phyloP scores from a whole-genome alignment of 495 filamentous ascomycete species.

The Lepidopterella palustris region DNA sequence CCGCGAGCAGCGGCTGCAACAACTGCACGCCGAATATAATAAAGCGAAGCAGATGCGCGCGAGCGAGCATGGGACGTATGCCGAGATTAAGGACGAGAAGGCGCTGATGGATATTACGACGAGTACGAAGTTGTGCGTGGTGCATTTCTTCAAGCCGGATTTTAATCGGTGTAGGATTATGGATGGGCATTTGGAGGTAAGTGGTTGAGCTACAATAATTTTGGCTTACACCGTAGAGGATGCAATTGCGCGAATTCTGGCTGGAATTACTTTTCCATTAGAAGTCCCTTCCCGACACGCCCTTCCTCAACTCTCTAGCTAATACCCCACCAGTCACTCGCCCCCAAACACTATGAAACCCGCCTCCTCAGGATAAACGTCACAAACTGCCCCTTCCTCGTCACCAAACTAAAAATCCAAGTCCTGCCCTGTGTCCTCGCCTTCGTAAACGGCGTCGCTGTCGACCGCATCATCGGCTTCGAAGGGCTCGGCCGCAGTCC shows the following conservation, averaged over 20 bases:
- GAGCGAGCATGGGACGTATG: slow-evolving; percentile 45
- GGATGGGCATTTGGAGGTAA: slow-evolving; percentile 54
- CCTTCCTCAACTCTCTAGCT: too few species aligned
- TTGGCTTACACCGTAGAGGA: too few species aligned
- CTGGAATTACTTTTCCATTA: too few species aligned
- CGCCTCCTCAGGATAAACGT: slow-evolving; percentile 64
- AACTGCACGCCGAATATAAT: slow-evolving; percentile 59
- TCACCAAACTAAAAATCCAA: slow-evolving; percentile 60
- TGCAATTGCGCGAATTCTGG: too few species aligned
- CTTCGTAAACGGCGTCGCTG: slow-evolving; percentile 60
- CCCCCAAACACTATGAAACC: slow-evolving; percentile 59
- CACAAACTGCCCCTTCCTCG: slow-evolving; percentile 65
- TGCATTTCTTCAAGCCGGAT: slow-evolving; percentile 72
- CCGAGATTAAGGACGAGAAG: slow-evolving; percentile 58
- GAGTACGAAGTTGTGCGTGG: slow-evolving; percentile 53
- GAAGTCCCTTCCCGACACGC: too few species aligned
- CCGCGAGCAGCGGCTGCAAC: slow-evolving; percentile 63
- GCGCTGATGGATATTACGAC: slow-evolving; percentile 64
- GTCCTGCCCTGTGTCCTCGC: slow-evolving; percentile 71
- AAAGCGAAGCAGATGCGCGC: slow-evolving; percentile 39
- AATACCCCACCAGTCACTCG: slow-evolving; percentile 42
- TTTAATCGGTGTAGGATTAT: slow-evolving; percentile 67
- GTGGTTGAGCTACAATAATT: slow-evolving; percentile 7
- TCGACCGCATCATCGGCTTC: slow-evolving; percentile 68
- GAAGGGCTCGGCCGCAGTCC: slow-evolving; percentile 57